These are phyloP conservation scores for Cyclocybe cylindracea DNA, from an alignment of 768 basidiomycete species.

Conservation along the genomic window DNA sequence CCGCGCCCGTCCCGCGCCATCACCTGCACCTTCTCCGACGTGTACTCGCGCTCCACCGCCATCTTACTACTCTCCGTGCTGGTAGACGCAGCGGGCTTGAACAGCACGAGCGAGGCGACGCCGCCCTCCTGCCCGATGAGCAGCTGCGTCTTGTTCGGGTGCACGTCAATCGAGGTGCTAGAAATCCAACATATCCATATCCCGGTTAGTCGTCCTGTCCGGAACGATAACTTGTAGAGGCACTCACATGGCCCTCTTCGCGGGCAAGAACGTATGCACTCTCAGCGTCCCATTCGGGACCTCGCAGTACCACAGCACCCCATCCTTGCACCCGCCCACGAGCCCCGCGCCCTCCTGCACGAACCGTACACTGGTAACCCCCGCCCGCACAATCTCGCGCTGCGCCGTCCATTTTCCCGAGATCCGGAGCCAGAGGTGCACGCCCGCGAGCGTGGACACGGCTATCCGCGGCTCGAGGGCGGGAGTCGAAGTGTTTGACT, in stretches of 20 bases:
- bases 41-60: constrained; percentile 53
- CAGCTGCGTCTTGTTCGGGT: constrained; percentile 46
- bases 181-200: neutral
- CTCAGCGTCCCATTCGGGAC: constrained; percentile 67
- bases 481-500: too few species aligned
- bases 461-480: constrained; percentile 4
- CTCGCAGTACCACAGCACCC: constrained; percentile 73
- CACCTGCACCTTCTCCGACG: constrained; percentile 35
- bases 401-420: constrained; percentile 62
- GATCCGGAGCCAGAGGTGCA: constrained; percentile 18
- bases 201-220: too few species aligned
- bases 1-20: constrained; percentile 10
- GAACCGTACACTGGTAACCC: constrained; percentile 65
- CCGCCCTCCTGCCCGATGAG: constrained; percentile 56
- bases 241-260: constrained; percentile 53
- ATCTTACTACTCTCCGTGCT: too few species aligned
- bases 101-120: constrained; percentile 49
- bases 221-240: neutral
- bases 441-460: neutral
- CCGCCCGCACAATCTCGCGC: constrained; percentile 62
- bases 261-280: constrained; percentile 53
- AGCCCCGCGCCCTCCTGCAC: constrained; percentile 63
- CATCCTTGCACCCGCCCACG: constrained; percentile 70
- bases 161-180: constrained; percentile 58
- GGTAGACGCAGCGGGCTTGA: too few species aligned